Base-by-base conservation (phyloP, 306 rosid species). In the Arachis hypogaea region DNA sequence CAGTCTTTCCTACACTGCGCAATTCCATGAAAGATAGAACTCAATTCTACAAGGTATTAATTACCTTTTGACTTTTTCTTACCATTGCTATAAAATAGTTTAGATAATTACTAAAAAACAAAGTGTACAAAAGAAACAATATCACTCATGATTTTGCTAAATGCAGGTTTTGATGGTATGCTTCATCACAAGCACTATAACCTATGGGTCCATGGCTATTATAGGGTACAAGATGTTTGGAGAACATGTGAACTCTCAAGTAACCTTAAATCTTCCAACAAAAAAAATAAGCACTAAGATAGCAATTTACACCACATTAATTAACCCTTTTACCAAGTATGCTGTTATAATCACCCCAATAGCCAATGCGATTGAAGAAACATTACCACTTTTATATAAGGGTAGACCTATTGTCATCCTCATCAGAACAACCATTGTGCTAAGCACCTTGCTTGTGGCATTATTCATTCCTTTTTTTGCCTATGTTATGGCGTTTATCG, bases 181-280 rank as follows among this genome's bases (percentile, higher is more conserved):
- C 80, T 92, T 87, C 52, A 41, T 81, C 30, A 62, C 55, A 68
- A 83, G 89, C 85, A 83, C 90, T 29, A 16, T 80, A 12, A 83
- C 41, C 40, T 89, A 89, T 60, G 93, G 92, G 66, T 59, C 83
- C 38, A 85, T 89, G 75, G 92, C 74, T 4, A 29, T 86, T 2
- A 33, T 83, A 59, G 97, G 97, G 14, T 89, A 92, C 78, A 9
- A 33, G 46, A 92, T 88, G 93, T 92, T 77, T 30, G 97, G 93
- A 67, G 66, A 76, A 7, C 1, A 76, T 28, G 40, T 69, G 12
- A 82, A 74, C 42, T 87, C 96, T 30, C 96, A 89, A 77, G 74
- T 92, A 16, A 88, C 96, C 6, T 59, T 89, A 65, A 92, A 88
- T 64, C 92, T 89, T 50, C 97, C 96, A 0, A 11, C 67, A 11